phyloP scores from a whole-genome alignment of 768 basidiomycete species.

The Pholiota molesta region DNA sequence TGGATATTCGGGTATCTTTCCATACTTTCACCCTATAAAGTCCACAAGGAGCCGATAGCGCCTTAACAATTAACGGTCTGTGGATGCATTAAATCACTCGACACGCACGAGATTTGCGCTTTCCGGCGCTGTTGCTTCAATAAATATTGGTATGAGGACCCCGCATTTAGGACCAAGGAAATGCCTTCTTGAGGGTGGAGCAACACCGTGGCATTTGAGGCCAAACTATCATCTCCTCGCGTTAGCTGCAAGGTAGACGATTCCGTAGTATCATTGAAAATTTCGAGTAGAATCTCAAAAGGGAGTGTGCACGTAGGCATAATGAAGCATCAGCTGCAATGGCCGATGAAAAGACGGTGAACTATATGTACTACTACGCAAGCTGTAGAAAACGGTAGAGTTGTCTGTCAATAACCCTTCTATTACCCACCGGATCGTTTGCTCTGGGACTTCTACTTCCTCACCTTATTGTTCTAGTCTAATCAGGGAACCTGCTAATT shows the following conservation, averaged over 20 bases:
- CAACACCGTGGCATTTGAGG: constrained; percentile 34
- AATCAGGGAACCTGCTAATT: constrained; percentile 23
- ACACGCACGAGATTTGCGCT: constrained; percentile 49
- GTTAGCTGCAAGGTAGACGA: constrained; percentile 42
- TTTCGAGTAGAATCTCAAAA: constrained; percentile 56
- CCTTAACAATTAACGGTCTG: neutral
- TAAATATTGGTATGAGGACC: constrained; percentile 49
- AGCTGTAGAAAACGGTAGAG: constrained; percentile 3
- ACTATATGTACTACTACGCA: constrained; percentile 9
- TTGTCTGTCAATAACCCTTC: constrained; percentile 6
- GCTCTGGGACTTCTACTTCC: constrained; percentile 7
- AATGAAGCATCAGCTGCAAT: constrained; percentile 4
- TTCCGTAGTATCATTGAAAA: constrained; percentile 49
- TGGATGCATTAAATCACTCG: neutral
- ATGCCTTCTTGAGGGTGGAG: constrained; percentile 44
- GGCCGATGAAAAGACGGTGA: neutral
- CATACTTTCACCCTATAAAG: constrained; percentile 44
- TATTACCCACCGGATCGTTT: constrained; percentile 17
- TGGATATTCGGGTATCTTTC: constrained; percentile 43
- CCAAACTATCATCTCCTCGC: constrained; percentile 26
- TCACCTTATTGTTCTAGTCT: constrained; percentile 34
- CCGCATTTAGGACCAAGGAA: constrained; percentile 52
- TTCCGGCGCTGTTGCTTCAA: constrained; percentile 41
- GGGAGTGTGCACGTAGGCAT: constrained; percentile 55
- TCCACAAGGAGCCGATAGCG: neutral